Evolutionary conservation across 805 yeast species (phyloP).

Genomic region (Starmerella potacharoeniae): DNA sequence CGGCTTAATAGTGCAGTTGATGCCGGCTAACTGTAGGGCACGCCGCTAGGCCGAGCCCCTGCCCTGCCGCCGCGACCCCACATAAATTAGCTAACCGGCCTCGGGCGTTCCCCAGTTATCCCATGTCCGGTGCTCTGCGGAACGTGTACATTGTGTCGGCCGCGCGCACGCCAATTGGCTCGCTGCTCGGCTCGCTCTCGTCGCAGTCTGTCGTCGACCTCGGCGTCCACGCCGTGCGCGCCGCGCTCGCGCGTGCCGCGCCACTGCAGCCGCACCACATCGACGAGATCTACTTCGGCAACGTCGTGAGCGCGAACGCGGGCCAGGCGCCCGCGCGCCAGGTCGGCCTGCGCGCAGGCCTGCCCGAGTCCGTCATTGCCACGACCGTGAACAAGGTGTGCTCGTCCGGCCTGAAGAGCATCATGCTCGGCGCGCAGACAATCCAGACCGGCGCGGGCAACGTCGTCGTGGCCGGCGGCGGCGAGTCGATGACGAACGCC

Average conservation of each 20-base stretch:
- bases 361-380: conserved; percentile 68
- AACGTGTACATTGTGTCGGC: conserved; percentile 73
- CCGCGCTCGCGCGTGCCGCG: conserved; percentile 66
- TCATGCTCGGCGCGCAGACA: conserved; percentile 81
- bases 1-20: too few species aligned
- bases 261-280: conserved; percentile 55
- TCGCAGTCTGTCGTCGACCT: conserved; percentile 63
- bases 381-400: conserved; percentile 93
- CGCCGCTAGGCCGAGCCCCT: not conserved
- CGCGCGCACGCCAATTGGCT: conserved; percentile 90
- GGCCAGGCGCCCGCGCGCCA: conserved; percentile 99
- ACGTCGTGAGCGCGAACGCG: conserved; percentile 81
- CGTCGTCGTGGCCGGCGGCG: conserved; percentile 92
- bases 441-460: conserved; percentile 83
- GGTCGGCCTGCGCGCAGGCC: conserved; percentile 84
- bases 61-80: not conserved
- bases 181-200: conserved; percentile 73
- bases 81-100: not conserved
- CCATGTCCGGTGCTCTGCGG: not conserved
- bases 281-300: conserved; percentile 87
- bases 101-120: not conserved
- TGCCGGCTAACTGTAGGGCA: too few species aligned
- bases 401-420: conserved; percentile 90
- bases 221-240: conserved; percentile 77
- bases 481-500: conserved; percentile 92